phyloP scores from a whole-genome alignment of 768 basidiomycete species.

The Leucocoprinus leucothites region DNA sequence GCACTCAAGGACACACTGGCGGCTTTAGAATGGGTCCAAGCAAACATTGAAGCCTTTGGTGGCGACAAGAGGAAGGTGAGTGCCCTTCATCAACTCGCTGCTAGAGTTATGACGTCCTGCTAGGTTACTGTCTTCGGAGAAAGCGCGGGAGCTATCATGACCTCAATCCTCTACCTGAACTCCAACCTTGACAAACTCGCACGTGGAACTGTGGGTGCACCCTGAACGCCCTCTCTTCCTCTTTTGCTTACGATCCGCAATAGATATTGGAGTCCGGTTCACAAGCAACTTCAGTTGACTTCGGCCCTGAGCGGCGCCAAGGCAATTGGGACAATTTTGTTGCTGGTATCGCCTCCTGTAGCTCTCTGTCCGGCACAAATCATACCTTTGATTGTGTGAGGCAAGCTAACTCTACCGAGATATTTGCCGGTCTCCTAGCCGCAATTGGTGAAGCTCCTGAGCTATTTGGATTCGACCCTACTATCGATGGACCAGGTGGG shows the following conservation, averaged over 20 bases:
- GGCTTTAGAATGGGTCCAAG: constrained; percentile 54
- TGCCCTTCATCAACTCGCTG: background rate
- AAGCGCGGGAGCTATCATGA: constrained; percentile 49
- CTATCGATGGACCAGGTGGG: constrained; percentile 39
- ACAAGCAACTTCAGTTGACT: constrained; percentile 30
- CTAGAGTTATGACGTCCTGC: background rate
- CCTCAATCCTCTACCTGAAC: constrained; percentile 35
- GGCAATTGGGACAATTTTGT: constrained; percentile 38
- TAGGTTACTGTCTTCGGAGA: constrained; percentile 53
- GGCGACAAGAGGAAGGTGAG: constrained; percentile 40
- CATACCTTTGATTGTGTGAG: constrained; percentile 34
- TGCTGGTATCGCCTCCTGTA: constrained; percentile 30
- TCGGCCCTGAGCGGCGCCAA: constrained; percentile 27
- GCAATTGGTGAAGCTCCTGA: constrained; percentile 16
- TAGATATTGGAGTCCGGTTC: constrained; percentile 43
- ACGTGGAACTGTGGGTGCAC: constrained; percentile 25
- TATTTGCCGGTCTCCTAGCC: constrained; percentile 18
- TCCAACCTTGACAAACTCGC: constrained; percentile 29
- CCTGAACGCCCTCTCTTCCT: background rate
- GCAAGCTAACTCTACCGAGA: constrained; percentile 21
- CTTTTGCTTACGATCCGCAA: background rate
- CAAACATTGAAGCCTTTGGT: constrained; percentile 57
- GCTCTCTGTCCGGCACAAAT: constrained; percentile 18
- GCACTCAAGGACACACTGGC: constrained; percentile 43
- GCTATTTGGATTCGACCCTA: constrained; percentile 30